A percentile compares a stretch with the other conserved stretches of the same genome.
Evolutionary conservation across 2,329 filamentous ascomycete genomes (phyloP).

Genomic region (Venturia pyrina): DNA sequence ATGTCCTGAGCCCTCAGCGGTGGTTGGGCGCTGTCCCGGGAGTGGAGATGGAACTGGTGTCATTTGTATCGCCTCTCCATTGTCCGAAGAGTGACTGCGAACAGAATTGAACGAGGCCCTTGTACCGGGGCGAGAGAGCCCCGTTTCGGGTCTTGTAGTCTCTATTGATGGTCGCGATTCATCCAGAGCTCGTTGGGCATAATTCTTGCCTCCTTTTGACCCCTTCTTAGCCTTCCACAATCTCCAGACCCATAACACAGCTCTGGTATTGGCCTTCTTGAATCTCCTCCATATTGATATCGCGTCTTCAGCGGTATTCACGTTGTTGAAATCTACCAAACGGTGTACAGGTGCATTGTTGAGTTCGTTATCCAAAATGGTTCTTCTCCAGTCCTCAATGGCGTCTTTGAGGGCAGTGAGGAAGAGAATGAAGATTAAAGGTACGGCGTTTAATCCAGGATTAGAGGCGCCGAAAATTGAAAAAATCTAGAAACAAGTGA

Average conservation of each 20-base stretch:
- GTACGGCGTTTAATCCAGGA: conserved; percentile 80
- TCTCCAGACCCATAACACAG: conserved; percentile 46
- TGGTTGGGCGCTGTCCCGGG: conserved; percentile 27
- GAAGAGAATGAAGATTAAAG: conserved; percentile 81
- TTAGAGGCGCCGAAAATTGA: conserved; percentile 90
- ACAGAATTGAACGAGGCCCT: conserved; percentile 21
- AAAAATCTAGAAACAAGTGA: conserved; percentile 58
- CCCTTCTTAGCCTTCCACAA: conserved; percentile 33
- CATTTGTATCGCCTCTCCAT: conserved; percentile 76
- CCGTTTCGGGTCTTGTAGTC: conserved; percentile 43
- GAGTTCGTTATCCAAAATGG: conserved; percentile 79
- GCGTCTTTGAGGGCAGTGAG: conserved; percentile 91
- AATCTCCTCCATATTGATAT: conserved; percentile 76
- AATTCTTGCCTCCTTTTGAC: conserved; percentile 33
- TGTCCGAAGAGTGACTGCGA: conserved; percentile 24
- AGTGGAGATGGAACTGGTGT: conserved; percentile 82
- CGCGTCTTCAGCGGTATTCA: conserved; percentile 82
- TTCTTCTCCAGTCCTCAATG: conserved; percentile 89
- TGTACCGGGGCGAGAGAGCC: conserved; percentile 42
- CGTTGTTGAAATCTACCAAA: conserved; percentile 79
- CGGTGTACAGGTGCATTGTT: conserved; percentile 95
- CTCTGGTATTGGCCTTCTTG: conserved; percentile 76
- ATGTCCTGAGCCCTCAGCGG: background rate
- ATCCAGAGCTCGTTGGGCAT: conserved; percentile 40
- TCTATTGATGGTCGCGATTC: conserved; percentile 57